Evolutionary conservation across 2,329 filamentous ascomycete genomes (phyloP).

Genomic region (Cladorrhinum sp.): DNA sequence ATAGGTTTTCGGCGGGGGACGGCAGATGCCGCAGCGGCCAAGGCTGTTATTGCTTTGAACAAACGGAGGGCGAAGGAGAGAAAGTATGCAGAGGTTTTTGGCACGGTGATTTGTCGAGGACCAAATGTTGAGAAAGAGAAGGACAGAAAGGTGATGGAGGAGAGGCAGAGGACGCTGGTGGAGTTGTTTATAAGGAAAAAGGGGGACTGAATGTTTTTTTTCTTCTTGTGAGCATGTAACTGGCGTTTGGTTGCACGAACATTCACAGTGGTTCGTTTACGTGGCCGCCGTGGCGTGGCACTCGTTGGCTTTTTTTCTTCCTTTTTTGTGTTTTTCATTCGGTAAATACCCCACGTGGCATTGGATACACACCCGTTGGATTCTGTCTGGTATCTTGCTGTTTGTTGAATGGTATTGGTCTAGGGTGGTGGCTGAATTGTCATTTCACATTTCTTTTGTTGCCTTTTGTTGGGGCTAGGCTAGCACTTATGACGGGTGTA

Average conservation of each 20-base stretch:
- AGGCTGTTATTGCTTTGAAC: slow-evolving; percentile 43
- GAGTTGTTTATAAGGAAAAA: slow-evolving; percentile 61
- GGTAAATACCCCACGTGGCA: neutral
- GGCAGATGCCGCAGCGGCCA: slow-evolving; percentile 26
- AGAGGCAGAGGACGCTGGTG: slow-evolving; percentile 63
- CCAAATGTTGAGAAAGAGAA: slow-evolving; percentile 39
- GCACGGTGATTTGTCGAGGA: slow-evolving; percentile 58
- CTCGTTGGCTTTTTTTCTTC: neutral
- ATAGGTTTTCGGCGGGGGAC: slow-evolving; percentile 44
- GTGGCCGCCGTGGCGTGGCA: too few relatives aligned
- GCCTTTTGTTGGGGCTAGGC: neutral
- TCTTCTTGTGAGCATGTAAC: neutral
- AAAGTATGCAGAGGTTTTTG: slow-evolving; percentile 64
- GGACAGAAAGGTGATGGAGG: slow-evolving; percentile 59
- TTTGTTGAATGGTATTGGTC: neutral
- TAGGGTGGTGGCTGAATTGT: neutral
- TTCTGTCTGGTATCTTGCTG: neutral
- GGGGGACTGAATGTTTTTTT: neutral
- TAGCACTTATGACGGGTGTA: too few relatives aligned
- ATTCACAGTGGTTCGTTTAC: neutral
- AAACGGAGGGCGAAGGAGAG: slow-evolving; percentile 58
- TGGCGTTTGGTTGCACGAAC: neutral
- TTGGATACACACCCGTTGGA: neutral
- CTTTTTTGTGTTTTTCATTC: neutral
- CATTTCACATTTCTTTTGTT: neutral